Conservation (phyloP, 805 yeast species). For the Wickerhamomyces bisporus region DNA sequence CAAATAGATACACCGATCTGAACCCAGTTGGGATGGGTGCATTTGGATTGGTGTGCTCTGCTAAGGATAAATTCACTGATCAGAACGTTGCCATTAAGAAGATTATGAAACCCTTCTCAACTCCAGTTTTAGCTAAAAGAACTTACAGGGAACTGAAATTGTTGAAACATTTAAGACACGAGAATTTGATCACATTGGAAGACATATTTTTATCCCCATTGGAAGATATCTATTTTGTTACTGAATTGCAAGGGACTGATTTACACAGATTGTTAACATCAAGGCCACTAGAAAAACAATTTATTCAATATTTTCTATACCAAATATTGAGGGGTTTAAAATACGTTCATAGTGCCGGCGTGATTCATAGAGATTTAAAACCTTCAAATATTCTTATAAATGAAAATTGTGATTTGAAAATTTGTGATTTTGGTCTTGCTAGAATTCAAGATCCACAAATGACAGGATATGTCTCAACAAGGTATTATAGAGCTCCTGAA, state of each 20-base stretch:
- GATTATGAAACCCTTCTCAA: conserved; percentile 95
- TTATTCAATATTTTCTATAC: conserved; percentile 92
- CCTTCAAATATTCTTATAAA: conserved; percentile 81
- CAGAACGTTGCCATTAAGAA: conserved; percentile 97
- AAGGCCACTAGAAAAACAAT: conserved; percentile 92
- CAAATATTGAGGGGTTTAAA: conserved; percentile 88
- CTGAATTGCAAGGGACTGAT: conserved; percentile 96
- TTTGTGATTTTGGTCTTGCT: conserved; percentile 93
- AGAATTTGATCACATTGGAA: conserved; percentile 85
- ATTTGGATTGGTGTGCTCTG: conserved; percentile 96
- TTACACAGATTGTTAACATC: conserved; percentile 85
- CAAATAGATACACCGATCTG: conserved; percentile 81
- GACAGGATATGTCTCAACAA: conserved; percentile 96
- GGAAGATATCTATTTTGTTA: conserved; percentile 94
- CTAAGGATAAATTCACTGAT: conserved; percentile 81
- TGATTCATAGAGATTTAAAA: conserved; percentile 83
- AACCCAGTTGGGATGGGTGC: conserved; percentile 99
- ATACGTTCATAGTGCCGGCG: conserved; percentile 90
- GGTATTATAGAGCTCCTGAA: conserved; percentile 97
- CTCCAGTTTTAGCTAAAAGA: conserved; percentile 91
- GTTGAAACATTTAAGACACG: conserved; percentile 90
- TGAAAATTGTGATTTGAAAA: conserved; percentile 86
- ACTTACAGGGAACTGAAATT: conserved; percentile 94
- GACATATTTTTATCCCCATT: conserved; percentile 92
- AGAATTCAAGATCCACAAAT: conserved; percentile 97